These are phyloP conservation scores for Hypoxylon perforatum DNA, from an alignment of 495 filamentous ascomycete species.

Conservation along the genomic window DNA sequence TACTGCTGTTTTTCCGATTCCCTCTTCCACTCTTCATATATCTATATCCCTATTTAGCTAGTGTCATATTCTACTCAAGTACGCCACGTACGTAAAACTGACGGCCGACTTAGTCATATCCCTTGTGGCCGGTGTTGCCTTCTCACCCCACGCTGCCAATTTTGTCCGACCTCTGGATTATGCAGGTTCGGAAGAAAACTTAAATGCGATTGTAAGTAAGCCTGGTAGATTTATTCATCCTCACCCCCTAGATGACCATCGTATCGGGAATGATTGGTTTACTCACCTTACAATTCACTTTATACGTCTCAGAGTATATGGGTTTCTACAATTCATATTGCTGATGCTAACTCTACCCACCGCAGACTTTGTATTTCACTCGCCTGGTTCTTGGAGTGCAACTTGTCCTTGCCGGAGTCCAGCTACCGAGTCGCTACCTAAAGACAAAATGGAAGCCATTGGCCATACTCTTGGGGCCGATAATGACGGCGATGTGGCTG, in stretches of 20 bases:
- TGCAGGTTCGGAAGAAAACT: constrained; percentile 65
- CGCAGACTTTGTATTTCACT: constrained; percentile 79
- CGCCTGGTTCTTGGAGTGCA: constrained; percentile 92
- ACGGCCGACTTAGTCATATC: constrained; percentile 75
- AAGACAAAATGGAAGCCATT: constrained; percentile 83
- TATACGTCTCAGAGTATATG: background rate
- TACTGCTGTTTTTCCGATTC: constrained; percentile 26
- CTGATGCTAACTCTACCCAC: constrained; percentile 53
- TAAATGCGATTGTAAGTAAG: constrained; percentile 46
- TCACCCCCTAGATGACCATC: background rate
- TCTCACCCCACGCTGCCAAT: constrained; percentile 82
- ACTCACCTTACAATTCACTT: background rate
- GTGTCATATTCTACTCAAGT: too few relatives aligned
- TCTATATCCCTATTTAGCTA: background rate
- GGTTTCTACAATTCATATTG: constrained; percentile 47
- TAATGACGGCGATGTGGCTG: constrained; percentile 93
- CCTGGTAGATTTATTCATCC: background rate
- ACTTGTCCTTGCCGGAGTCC: constrained; percentile 87
- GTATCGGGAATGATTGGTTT: background rate
- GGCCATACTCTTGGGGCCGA: constrained; percentile 80
- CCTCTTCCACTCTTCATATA: background rate
- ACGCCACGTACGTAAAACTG: constrained; percentile 3
- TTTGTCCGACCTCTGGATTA: constrained; percentile 82
- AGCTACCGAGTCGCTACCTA: constrained; percentile 89
- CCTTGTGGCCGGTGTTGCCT: constrained; percentile 77